Percentiles rank a stretch among this genome's conserved stretches.
These are phyloP conservation scores for Penicillium sp. DNA, from an alignment of 2,329 filamentous ascomycete species.

Conservation along the genomic window DNA sequence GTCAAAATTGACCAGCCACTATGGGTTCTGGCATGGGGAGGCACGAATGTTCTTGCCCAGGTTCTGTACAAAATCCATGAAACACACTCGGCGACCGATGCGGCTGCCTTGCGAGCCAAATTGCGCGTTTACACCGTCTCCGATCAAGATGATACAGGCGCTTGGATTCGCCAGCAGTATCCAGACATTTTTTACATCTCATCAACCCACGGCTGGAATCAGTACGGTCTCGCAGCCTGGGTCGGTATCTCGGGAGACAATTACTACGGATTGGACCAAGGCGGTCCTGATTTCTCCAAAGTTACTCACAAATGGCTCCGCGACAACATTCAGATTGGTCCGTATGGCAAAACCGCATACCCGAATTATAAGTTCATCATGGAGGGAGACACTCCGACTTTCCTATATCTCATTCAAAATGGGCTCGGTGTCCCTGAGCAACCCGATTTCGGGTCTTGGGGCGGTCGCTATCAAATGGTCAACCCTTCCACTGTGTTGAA, in stretches of 20 bases:
- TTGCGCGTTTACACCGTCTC: conserved; percentile 61
- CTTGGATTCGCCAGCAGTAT: conserved; percentile 59
- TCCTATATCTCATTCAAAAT: conserved; percentile 48
- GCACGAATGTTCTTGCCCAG: conserved; percentile 57
- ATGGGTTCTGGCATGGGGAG: conserved; percentile 60
- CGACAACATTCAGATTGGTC: conserved; percentile 57
- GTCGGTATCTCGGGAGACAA: conserved; percentile 58
- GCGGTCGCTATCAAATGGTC: conserved; percentile 40
- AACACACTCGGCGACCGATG: conserved; percentile 29
- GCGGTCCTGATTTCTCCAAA: conserved; percentile 53
- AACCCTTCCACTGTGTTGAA: conserved; percentile 23
- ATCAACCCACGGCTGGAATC: conserved; percentile 60
- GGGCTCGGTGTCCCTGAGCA: conserved; percentile 43
- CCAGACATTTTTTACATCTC: conserved; percentile 61
- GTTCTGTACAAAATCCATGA: conserved; percentile 45
- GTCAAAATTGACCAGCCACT: conserved; percentile 48
- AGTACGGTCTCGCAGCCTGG: conserved; percentile 61
- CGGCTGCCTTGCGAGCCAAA: conserved; percentile 43
- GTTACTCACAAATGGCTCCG: conserved; percentile 58
- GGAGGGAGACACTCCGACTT: conserved; percentile 54
- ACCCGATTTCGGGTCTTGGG: conserved; percentile 50
- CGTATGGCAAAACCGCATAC: conserved; percentile 49
- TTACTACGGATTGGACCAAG: conserved; percentile 52
- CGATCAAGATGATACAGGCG: conserved; percentile 62
- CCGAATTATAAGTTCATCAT: conserved; percentile 56